Evolutionary conservation across 768 basidiomycete genomes (phyloP), one percentile per base, ranked within the genome.

Genomic region (Trametes cinnabarina): DNA sequence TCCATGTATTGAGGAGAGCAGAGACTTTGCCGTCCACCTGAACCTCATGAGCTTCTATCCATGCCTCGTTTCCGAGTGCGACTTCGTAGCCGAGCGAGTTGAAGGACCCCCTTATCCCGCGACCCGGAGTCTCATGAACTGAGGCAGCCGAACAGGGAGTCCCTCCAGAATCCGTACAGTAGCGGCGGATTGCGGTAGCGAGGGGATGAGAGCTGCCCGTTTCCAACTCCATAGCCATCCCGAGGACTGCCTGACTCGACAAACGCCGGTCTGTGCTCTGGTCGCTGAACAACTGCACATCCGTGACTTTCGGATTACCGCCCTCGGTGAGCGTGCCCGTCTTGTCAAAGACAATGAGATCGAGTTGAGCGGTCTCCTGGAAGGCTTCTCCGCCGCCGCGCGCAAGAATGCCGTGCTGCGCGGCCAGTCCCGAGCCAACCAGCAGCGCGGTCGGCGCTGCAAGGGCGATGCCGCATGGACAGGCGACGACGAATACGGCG

Each of bases 311-410:
- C 4, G 85, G 83, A 50, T 85, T 80, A 6, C 78, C 82, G 15
- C 87, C 62, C 57, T 81, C 73, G 0, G 92, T 92, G 26, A 93
- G 71, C 0, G 92, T 94, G 6, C 92, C 92, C 3, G 92, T 94
- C 73, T 94, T 94, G 73, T 94, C 92, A 60, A 94, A 91, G 3
- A 86, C 86, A 40, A 94, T 71, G 17, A 83, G 68, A 62, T 90
- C 85, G 32, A 92, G 76, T 59, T 85, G 82, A 0, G 88, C 85
- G 60, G 90, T 86, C 50, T 90, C 87, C 67, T 92, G 86, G 70
- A 93, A 93, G 0, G 92, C 91, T 70, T 92, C 88, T 5, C 92
- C 92, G 19, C 92, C 92, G 20, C 92, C 92, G 23, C 84, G 84
- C n/a, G 85, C 90, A 15, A 94, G 79, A 58, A 94, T 88, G 32